Base-by-base conservation (phyloP, 306 rosid species). In the Lagenaria siceraria region DNA sequence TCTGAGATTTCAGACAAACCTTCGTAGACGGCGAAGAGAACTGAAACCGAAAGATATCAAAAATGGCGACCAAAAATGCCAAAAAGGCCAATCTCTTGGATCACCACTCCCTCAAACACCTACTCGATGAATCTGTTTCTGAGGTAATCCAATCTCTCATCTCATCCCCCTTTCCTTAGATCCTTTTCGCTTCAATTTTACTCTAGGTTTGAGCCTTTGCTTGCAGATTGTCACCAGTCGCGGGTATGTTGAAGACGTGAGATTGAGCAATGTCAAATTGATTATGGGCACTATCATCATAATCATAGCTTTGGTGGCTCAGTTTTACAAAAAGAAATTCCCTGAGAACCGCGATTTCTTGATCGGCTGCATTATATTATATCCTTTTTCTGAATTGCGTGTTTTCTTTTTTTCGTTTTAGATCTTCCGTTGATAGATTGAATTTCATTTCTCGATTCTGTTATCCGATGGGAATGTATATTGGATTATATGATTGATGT, bases 261-360 rank as follows among this genome's bases (percentile, higher is more conserved):
- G 88, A 83, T 83, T 92, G 93, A 96, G 97, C 86, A 96, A 90
- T 82, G 70, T 84, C 7, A 88, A 85, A 82, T 58, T 96, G 76
- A 38, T 85, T 8, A 75, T 96, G 78, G 98, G 99, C n/a, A 52
- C 88, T 29, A 56, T 90, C 38, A 86, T 96, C 56, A 92, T 92
- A 17, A 83, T 83, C 78, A 87, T 96, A 75, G 99, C 98, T 60
- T 90, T 96, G 29, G 84, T 92, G 12, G 98, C 98, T 59, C 99
- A 96, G 77, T 96, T 96, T 69, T 92, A 96, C 91, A 95, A 89
- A 80, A 96, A 92, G 83, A 92, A 90, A 84, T 96, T 92, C 76
- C 97, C 99, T 24, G 99, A 92, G 80, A 96, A 92, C 75, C 86
- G 86, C 60, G 88, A 96, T 70, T 96, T 96, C 61, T 92, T 96